Conservation (phyloP, 1,284 basidiomycete genomes). For the Macrocystidia cucumis region DNA sequence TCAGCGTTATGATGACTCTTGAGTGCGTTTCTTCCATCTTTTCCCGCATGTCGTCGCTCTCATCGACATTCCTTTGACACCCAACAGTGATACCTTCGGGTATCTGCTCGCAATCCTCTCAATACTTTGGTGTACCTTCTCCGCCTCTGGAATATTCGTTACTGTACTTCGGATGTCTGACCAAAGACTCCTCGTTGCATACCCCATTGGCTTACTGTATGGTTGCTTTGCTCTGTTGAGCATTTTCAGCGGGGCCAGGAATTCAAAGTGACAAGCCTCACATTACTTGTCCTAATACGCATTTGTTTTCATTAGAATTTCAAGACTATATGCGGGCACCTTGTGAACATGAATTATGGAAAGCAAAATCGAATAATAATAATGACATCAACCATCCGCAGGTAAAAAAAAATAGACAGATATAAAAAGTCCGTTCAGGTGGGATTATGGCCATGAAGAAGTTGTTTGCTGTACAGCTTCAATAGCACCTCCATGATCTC, state of each 20-base stretch:
- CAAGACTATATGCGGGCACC: too few species aligned
- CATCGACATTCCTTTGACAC: constrained; percentile 8
- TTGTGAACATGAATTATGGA: too few species aligned
- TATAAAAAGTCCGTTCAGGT: constrained; percentile 8
- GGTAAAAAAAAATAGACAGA: too few species aligned
- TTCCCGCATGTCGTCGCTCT: constrained; percentile 6
- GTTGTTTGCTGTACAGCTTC: constrained; percentile 75
- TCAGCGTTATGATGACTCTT: constrained; percentile 83
- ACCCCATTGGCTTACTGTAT: constrained; percentile 87
- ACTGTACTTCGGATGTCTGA: constrained; percentile 91
- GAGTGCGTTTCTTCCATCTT: constrained; percentile 55
- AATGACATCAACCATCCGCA: too few species aligned
- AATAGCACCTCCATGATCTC: constrained; percentile 80
- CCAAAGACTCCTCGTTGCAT: constrained; percentile 88
- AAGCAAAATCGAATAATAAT: too few species aligned
- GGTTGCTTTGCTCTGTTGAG: constrained; percentile 89
- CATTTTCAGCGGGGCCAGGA: constrained; percentile 54
- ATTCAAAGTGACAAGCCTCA: constrained; percentile 22
- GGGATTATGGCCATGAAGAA: constrained; percentile 28
- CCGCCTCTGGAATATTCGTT: constrained; percentile 91
- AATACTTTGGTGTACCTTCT: constrained; percentile 93
- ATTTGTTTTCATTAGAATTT: too few species aligned
- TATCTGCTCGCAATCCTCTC: constrained; percentile 77
- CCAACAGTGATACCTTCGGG: constrained; percentile 65
- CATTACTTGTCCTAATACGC: too few species aligned